Evolutionary conservation across 2,329 filamentous ascomycete species (phyloP), one percentile per base, ranked within the genome.

Genomic region (Coniosporium uncinatum): DNA sequence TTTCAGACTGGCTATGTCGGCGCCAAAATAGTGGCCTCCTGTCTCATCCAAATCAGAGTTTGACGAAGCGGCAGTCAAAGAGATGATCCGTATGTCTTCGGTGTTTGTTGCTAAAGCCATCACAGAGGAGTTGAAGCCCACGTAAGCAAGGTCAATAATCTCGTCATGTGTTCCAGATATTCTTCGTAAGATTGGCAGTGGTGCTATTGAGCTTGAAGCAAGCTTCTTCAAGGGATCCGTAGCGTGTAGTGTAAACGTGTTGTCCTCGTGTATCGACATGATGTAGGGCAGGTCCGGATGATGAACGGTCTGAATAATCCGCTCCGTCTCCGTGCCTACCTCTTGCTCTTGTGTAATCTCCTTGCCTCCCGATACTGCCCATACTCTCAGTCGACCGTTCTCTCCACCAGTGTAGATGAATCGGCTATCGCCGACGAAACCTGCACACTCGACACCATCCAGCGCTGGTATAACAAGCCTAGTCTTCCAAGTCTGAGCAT

Each of bases 81-180:
- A 94, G 3, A 98, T 81, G 42, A 98, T 76, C 36, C 91, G 81
- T 40, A 98, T 79, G 47, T 95, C 90, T 63, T 98, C 93, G 0
- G 90, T 88, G 60, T 98, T 98, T 3, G 91, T 97, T 5, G 91
- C 93, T 20, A 98, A 70, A 5, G 93, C 94, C 46, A 98, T 74
- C 39, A 94, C 67, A 3, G 88, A 91, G 43, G 79, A 80, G 52
- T 95, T 83, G 0, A 82, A 79, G 2, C 93, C 79, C 41, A 97
- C 72, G 54, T 93, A 96, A 22, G 84, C 86, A 24, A 98, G 69
- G 57, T 98, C 94, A 51, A 98, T 96, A 40, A 98, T 89, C 61
- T 98, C 93, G 59, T 98, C 94, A 61, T 97, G 89, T 5, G 93
- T 96, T 40, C 93, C 94, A 4, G 91, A 95, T 50, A 98, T 94